These are phyloP conservation scores for Meyerozyma carpophila DNA, from an alignment of 1,139 yeast species.

Conservation along the genomic window DNA sequence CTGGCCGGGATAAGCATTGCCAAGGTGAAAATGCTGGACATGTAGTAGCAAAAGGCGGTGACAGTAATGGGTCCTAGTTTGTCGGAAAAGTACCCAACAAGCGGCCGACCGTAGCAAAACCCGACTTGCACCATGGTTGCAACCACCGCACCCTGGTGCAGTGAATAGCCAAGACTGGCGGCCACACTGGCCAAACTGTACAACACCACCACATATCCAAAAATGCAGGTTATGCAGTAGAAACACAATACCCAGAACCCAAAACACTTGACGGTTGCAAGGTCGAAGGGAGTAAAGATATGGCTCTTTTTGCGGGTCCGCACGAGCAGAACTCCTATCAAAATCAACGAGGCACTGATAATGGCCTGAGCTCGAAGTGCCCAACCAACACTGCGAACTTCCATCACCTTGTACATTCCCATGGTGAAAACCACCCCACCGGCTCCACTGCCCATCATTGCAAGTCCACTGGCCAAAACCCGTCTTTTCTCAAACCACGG, in stretches of 20 bases:
- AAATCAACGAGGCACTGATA: constrained; percentile 25
- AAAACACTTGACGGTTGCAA: constrained; percentile 18
- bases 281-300: constrained; percentile 31
- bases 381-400: constrained; percentile 24
- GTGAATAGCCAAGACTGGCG: constrained; percentile 37
- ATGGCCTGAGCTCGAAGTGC: constrained; percentile 34
- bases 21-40: constrained; percentile 22
- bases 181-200: constrained; percentile 44
- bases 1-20: constrained; percentile 35
- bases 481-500: constrained; percentile 9
- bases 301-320: constrained; percentile 23
- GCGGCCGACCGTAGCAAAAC: constrained; percentile 35
- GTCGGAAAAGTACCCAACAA: constrained; percentile 35
- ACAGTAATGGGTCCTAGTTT: constrained; percentile 34
- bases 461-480: constrained; percentile 9
- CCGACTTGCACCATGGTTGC: constrained; percentile 44
- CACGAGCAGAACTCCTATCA: constrained; percentile 25
- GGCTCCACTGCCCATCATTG: constrained; percentile 10
- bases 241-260: constrained; percentile 26
- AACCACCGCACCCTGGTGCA: constrained; percentile 36
- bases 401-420: constrained; percentile 32
- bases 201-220: constrained; percentile 42
- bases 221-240: constrained; percentile 35
- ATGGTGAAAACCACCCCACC: constrained; percentile 22
- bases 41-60: constrained; percentile 18